Evolutionary conservation across 257 asterid species (phyloP).

Genomic region (Nicotiana sylvestris): DNA sequence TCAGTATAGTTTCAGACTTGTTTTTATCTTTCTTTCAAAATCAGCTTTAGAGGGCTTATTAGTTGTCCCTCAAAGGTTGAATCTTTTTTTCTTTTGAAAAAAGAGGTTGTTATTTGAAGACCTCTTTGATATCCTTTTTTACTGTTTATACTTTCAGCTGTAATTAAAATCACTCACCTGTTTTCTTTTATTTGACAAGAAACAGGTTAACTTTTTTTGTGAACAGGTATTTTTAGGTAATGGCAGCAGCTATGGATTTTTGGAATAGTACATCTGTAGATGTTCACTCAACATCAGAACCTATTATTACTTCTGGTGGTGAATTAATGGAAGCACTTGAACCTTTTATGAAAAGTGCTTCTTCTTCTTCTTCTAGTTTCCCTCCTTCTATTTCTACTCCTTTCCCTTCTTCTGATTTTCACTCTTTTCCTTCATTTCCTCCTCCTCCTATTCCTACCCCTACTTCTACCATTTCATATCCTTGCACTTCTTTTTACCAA

Average conservation of each 20-base stretch:
- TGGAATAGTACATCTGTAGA: constrained; percentile 54
- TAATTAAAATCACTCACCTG: constrained; percentile 24
- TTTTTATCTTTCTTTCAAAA: neutral
- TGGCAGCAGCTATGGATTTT: constrained; percentile 78
- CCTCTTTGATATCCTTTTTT: constrained; percentile 25
- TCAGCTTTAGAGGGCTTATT: constrained; percentile 53
- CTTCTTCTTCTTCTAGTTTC: constrained; percentile 12
- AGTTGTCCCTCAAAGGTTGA: constrained; percentile 41
- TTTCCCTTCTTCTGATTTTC: constrained; percentile 5
- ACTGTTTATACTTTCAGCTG: neutral
- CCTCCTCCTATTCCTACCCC: neutral
- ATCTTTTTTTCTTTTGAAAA: neutral
- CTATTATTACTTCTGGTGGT: constrained; percentile 61
- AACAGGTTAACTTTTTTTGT: constrained; percentile 29
- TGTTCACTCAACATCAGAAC: constrained; percentile 19
- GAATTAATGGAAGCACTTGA: constrained; percentile 95
- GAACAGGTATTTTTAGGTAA: constrained; percentile 5
- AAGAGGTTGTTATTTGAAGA: constrained; percentile 73
- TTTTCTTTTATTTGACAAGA: constrained; percentile 55
- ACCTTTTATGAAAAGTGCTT: constrained; percentile 89
- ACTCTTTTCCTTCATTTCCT: constrained; percentile 10
- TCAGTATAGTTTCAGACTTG: neutral
- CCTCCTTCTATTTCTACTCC: neutral
- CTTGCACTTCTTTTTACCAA: constrained; percentile 27
- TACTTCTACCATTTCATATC: constrained; percentile 13